Evolutionary conservation across 805 yeast genomes (phyloP), one percentile per base, ranked within the genome.

Genomic region (Isabelozyma gotoi): DNA sequence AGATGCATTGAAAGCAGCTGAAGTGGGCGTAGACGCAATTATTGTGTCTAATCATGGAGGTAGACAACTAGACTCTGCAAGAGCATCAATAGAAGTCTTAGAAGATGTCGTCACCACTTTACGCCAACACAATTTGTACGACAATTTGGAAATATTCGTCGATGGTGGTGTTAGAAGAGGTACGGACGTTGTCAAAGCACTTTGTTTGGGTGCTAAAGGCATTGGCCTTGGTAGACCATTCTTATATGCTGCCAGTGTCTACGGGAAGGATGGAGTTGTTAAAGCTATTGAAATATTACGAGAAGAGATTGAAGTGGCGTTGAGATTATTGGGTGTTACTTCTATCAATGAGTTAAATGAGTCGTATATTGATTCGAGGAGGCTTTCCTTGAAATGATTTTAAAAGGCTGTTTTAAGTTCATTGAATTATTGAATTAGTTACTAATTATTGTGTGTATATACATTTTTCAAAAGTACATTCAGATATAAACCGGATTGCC

Each of bases 21-120:
- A 85, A 51, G 62, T 73, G 50, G 94, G 94, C 3, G 76, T 78
- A 19, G 77, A 81, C 29, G 96, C 91, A 35, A 84, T 88, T 15
- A 86, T 89, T 4, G 55, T 88, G 39, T 87, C 95, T 2, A 88
- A 88, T 59, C 96, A 88, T 63, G 96, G 96, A 47, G 96, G 96
- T 39, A 74, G 96, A 47, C 96, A 88, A 64, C 68, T 88, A 45
- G 96, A 88, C 65, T 85, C 80, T 55, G 74, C 95, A 1, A 75
- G 87, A 14, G 80, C 96, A 0, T 84, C 91, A 2, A 73, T 88
- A 27, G 86, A 82, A 59, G 78, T 85, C 4, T 67, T 88, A 39
- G 85, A 83, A 7, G 95, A 85, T 49, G 76, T 82, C 4, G 77
- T 77, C 70, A 75, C 76, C 11, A 56, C 70, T 15, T 64, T 80